Conservation (phyloP, 306 rosid species). For the Leucaena leucocephala region DNA sequence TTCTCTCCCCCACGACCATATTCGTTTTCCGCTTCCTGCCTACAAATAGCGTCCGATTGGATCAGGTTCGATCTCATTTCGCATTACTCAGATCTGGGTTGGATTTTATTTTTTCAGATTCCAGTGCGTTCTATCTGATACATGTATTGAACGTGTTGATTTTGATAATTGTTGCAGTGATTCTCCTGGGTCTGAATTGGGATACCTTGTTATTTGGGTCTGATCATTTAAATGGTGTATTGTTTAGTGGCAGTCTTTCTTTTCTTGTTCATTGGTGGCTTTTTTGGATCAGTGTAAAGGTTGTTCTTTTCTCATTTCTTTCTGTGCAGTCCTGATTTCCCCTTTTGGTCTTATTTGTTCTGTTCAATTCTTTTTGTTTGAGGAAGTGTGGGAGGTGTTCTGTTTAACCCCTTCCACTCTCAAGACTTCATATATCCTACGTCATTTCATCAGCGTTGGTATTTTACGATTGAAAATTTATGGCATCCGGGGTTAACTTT, state of each 20-base stretch:
- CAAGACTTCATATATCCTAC: background rate
- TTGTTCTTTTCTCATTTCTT: slow-evolving; percentile 18
- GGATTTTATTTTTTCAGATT: background rate
- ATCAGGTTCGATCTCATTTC: slow-evolving; percentile 47
- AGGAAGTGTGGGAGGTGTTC: background rate
- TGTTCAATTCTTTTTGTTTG: background rate
- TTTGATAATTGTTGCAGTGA: background rate
- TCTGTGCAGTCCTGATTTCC: background rate
- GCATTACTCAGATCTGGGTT: slow-evolving; percentile 46
- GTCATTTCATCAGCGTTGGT: slow-evolving; percentile 29
- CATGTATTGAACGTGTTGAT: background rate
- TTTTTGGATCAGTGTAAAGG: background rate
- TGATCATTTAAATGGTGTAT: background rate
- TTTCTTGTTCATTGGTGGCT: slow-evolving; percentile 19
- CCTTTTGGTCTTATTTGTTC: slow-evolving; percentile 12
- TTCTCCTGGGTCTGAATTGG: background rate
- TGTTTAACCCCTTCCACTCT: background rate
- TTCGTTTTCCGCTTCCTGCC: slow-evolving; percentile 34
- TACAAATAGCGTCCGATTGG: slow-evolving; percentile 17
- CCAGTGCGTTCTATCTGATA: slow-evolving; percentile 41
- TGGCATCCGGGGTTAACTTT: slow-evolving; percentile 1
- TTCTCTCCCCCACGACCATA: background rate
- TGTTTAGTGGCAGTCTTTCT: background rate
- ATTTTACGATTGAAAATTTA: slow-evolving; percentile 13
- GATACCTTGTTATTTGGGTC: background rate